phyloP scores from a whole-genome alignment of 176 grass and related monocot genomes.

The Lolium rigidum region DNA sequence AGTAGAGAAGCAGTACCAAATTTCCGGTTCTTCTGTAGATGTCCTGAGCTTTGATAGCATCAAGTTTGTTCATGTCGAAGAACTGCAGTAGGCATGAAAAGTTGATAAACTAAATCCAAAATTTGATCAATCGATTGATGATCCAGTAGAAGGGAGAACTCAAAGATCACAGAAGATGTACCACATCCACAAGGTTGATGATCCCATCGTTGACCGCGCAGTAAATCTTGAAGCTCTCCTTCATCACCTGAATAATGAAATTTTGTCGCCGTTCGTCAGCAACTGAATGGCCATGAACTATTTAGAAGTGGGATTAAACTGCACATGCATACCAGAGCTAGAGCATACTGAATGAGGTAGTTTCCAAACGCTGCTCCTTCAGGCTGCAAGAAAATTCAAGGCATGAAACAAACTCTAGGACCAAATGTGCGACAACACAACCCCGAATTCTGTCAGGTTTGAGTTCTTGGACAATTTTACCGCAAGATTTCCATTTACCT shows the following conservation, averaged over 20 bases:
- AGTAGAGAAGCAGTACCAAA: slow-evolving; percentile 44
- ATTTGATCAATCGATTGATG: background rate
- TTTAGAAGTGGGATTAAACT: background rate
- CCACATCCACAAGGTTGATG: slow-evolving; percentile 87
- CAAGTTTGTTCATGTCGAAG: slow-evolving; percentile 85
- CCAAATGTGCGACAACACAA: background rate
- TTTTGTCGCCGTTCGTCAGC: background rate
- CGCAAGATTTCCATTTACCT: slow-evolving; percentile 39
- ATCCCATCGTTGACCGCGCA: slow-evolving; percentile 89
- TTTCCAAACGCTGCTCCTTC: slow-evolving; percentile 87
- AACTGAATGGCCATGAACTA: background rate
- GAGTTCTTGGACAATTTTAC: too few species aligned
- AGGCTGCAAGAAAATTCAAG: slow-evolving; percentile 45
- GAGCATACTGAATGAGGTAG: slow-evolving; percentile 85
- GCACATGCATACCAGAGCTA: slow-evolving; percentile 71
- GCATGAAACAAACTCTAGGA: background rate
- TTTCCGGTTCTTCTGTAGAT: slow-evolving; percentile 79
- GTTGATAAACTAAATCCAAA: background rate
- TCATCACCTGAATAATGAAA: slow-evolving; percentile 56
- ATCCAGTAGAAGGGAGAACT: background rate
- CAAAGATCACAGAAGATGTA: slow-evolving; percentile 20
- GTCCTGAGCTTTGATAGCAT: slow-evolving; percentile 78
- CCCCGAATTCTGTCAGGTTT: background rate
- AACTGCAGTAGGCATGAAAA: slow-evolving; percentile 52
- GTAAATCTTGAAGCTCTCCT: slow-evolving; percentile 94